Conservation (phyloP, 805 yeast species). For the Metschnikowia orientalis region DNA sequence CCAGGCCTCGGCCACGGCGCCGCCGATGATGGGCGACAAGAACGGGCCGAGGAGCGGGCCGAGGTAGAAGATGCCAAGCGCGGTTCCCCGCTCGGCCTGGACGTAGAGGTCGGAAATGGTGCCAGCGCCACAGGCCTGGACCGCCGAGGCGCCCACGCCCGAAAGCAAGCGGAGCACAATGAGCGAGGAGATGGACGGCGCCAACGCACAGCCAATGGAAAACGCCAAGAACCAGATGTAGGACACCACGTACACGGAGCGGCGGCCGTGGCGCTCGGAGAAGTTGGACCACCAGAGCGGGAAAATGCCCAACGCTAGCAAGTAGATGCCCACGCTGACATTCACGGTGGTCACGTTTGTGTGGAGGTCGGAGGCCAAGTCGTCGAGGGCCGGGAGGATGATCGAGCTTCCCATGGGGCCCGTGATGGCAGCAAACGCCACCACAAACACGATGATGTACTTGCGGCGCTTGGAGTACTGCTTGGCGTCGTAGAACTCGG, state of each 20-base stretch:
- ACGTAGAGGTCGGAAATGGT: constrained; percentile 71
- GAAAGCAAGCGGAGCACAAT: constrained; percentile 72
- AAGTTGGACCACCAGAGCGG: constrained; percentile 89
- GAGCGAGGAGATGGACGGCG: constrained; percentile 56
- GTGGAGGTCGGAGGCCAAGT: constrained; percentile 49
- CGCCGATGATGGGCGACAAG: constrained; percentile 73
- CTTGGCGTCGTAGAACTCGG: constrained; percentile 73
- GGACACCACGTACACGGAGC: constrained; percentile 67
- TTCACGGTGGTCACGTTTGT: constrained; percentile 62
- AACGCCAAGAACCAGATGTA: constrained; percentile 61
- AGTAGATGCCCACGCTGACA: constrained; percentile 74
- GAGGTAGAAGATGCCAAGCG: constrained; percentile 74
- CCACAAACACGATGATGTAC: constrained; percentile 51
- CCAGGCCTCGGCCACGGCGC: constrained; percentile 64
- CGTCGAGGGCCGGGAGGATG: constrained; percentile 70
- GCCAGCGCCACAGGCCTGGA: constrained; percentile 88
- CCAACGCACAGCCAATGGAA: constrained; percentile 65
- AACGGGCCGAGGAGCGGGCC: constrained; percentile 83
- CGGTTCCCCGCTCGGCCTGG: constrained; percentile 67
- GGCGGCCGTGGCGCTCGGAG: constrained; percentile 70
- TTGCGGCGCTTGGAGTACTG: constrained; percentile 52
- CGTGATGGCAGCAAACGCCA: constrained; percentile 69
- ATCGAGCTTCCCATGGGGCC: constrained; percentile 92
- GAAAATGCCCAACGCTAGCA: constrained; percentile 68
- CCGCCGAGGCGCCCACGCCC: constrained; percentile 71